Evolutionary conservation across 768 basidiomycete genomes (phyloP).

Genomic region (Suillus lakei): DNA sequence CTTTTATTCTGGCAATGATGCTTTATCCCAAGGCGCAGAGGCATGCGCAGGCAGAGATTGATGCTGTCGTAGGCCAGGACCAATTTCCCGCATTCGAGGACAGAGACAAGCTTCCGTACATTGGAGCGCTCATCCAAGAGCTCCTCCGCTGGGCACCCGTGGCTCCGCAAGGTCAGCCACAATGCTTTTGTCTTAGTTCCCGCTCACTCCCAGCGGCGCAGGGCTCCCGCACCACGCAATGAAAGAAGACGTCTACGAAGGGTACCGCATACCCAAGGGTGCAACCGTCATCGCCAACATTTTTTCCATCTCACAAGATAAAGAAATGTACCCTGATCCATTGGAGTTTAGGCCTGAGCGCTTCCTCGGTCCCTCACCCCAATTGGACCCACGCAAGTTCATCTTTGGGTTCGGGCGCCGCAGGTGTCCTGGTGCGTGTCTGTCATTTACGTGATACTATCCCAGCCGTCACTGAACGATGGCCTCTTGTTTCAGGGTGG

Average conservation of each 20-base stretch:
- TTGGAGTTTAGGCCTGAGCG: conserved; percentile 53
- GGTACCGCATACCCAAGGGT: conserved; percentile 12
- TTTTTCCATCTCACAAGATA: conserved; percentile 12
- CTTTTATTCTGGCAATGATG: conserved; percentile 32
- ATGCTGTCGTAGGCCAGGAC: conserved; percentile 26
- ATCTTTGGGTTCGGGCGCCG: conserved; percentile 24
- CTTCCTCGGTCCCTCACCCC: conserved; percentile 33
- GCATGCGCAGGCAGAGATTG: conserved; percentile 32
- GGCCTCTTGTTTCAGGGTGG: not conserved
- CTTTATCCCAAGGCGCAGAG: conserved; percentile 30
- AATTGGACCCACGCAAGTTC: conserved; percentile 17
- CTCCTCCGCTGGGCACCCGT: conserved; percentile 26
- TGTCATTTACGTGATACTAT: not conserved
- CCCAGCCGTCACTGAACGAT: not conserved
- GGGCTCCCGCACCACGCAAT: not conserved
- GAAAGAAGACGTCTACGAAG: conserved; percentile 21
- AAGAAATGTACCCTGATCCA: conserved; percentile 48
- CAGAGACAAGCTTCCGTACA: conserved; percentile 27
- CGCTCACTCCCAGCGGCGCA: not conserved
- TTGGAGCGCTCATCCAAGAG: conserved; percentile 30
- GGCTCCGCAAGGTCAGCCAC: conserved; percentile 4
- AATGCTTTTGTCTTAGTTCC: too few species aligned
- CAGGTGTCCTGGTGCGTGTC: conserved; percentile 18
- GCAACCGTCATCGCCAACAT: not conserved
- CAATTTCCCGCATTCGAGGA: conserved; percentile 29